Percentiles rank a stretch among this genome's conserved stretches.
phyloP scores from a whole-genome alignment of 2,329 filamentous ascomycete species.

The Cercospora citrullina region DNA sequence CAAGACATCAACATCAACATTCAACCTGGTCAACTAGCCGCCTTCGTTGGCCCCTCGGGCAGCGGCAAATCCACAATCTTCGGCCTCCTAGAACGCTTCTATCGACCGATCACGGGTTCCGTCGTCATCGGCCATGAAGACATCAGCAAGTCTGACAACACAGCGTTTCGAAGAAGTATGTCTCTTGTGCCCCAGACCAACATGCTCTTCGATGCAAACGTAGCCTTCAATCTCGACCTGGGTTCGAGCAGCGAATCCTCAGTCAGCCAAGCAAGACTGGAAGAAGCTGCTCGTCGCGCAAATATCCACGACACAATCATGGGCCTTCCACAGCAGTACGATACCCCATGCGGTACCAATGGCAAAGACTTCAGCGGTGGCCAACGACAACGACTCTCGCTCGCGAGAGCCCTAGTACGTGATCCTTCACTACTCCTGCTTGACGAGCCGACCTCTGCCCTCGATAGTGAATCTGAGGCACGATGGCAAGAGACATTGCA shows the following conservation, averaged over 20 bases:
- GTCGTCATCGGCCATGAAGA: slow-evolving; percentile 57
- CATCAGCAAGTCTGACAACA: slow-evolving; percentile 56
- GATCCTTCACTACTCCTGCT: slow-evolving; percentile 44
- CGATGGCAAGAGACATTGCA: slow-evolving; percentile 43
- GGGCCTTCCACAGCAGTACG: slow-evolving; percentile 64
- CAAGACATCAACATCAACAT: slow-evolving; percentile 5
- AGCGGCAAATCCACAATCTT: slow-evolving; percentile 51
- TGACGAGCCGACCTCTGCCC: slow-evolving; percentile 46
- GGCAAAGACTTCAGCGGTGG: slow-evolving; percentile 46
- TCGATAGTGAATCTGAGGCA: slow-evolving; percentile 47
- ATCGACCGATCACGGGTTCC: slow-evolving; percentile 43
- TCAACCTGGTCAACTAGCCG: slow-evolving; percentile 36
- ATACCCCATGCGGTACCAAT: slow-evolving; percentile 52
- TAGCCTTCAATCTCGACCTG: slow-evolving; percentile 53
- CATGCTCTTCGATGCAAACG: slow-evolving; percentile 70
- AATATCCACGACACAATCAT: slow-evolving; percentile 70
- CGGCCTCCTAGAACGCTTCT: slow-evolving; percentile 50
- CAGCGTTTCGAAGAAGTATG: slow-evolving; percentile 59
- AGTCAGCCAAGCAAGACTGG: slow-evolving; percentile 50
- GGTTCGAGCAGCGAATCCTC: slow-evolving; percentile 42
- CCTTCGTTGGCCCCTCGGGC: slow-evolving; percentile 51
- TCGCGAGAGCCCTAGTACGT: slow-evolving; percentile 45
- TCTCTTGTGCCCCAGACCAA: slow-evolving; percentile 71
- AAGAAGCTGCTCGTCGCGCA: slow-evolving; percentile 65
- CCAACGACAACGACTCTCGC: slow-evolving; percentile 45